Evolutionary conservation across 139 green algal genomes (phyloP), one percentile per base, ranked within the genome.

Genomic region (Gonium pectorale): DNA sequence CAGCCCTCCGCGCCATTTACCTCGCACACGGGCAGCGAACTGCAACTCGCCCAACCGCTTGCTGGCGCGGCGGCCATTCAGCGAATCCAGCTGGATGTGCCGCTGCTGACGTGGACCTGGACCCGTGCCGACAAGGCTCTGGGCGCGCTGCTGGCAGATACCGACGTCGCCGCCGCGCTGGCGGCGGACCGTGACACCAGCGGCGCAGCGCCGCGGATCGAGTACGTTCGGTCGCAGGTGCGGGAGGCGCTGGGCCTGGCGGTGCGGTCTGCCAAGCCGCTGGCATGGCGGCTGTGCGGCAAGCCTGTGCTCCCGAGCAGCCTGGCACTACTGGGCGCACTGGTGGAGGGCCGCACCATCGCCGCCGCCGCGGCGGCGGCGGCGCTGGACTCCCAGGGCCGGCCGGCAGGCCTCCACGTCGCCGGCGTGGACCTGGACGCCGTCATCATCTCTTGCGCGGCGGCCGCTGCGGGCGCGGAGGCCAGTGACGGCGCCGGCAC

Each of bases 211-310:
- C 49, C 27, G 29, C 75, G 56, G 31, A 83, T 83, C 40, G 51
- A 67, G 35, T 86, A 90, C 63, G 40, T 88, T 19, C 35, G 56
- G 5, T 33, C 78, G n/a, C 52, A 89, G 22, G 81, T 84, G 44
- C 52, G 56, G 24, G 80, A 74, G 15, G 88, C 88, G 35, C 70
- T 93, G 74, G 80, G 80, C 52, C 66, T 93, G 33, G 69, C 86
- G 15, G 70, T 44, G 8, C 35, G 71, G 2, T 66, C 90, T 38
- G 69, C 87, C 69, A 95, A 95, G 86, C 93, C 93, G 5, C 85
- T 96, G 79, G 86, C 97, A 27, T 99, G 96, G 96, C 80, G 86
- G n/a, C 66, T 88, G 3, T 94, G 85, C 31, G 96, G 96, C 22
- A 90, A 93, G 52, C 95, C 96, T 26, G 70, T 87, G 43, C 83